Conservation (phyloP, 495 filamentous ascomycete genomes). For the Neurospora sp. region DNA sequence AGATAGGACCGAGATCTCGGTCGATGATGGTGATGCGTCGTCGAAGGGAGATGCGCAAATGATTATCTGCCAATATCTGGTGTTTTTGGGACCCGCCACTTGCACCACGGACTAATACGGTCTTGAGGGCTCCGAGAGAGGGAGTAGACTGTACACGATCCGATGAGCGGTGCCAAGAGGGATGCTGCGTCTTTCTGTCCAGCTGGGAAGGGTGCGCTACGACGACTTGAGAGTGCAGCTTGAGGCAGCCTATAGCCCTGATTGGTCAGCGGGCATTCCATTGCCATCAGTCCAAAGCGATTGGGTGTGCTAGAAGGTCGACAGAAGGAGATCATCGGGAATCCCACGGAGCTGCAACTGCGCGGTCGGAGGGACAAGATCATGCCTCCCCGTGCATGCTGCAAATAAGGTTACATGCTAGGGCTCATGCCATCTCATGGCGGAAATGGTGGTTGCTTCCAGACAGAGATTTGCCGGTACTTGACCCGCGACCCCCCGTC, state of each 20-base stretch:
- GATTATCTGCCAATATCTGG: not conserved
- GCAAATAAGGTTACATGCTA: constrained; percentile 8
- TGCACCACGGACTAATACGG: not conserved
- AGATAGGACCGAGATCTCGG: constrained; percentile 18
- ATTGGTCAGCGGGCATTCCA: constrained; percentile 5
- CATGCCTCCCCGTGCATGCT: constrained; percentile 3
- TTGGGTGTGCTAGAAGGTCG: constrained; percentile 4
- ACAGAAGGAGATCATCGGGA: constrained; percentile 3
- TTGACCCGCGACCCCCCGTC: not conserved
- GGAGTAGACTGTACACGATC: not conserved
- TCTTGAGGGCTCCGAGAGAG: not conserved
- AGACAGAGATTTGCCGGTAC: not conserved
- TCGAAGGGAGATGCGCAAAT: constrained; percentile 5
- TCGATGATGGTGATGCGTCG: constrained; percentile 15
- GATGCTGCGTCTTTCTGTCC: not conserved
- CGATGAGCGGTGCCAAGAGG: not conserved
- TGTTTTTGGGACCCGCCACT: not conserved
- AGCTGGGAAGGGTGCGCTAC: constrained; percentile 3
- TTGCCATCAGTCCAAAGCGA: not conserved
- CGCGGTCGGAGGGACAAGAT: not conserved
- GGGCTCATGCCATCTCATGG: not conserved
- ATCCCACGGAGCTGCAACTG: constrained; percentile 1
- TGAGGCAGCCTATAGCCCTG: constrained; percentile 2
- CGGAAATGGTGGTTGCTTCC: not conserved
- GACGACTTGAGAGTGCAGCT: not conserved